A percentile compares a stretch with the other conserved stretches of the same genome.
These are phyloP conservation scores for Podila horticola DNA, from an alignment of 192 early-diverging fungal species.

Conservation along the genomic window DNA sequence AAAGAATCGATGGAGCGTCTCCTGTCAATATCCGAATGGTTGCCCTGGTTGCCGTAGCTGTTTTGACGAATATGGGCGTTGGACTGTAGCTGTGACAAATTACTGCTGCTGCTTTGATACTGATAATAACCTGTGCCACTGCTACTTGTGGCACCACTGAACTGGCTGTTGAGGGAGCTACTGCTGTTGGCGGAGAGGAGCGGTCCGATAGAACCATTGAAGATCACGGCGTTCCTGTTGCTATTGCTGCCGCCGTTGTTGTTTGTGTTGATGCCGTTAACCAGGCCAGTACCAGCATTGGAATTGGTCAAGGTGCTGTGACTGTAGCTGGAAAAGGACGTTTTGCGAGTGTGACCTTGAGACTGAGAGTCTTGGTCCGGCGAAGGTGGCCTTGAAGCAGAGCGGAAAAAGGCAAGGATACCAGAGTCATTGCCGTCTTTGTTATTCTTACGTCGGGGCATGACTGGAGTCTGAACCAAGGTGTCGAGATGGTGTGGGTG, in stretches of 20 bases:
- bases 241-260: neutral
- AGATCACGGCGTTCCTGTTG: neutral
- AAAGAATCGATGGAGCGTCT: conserved; percentile 33
- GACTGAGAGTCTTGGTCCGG: conserved; percentile 12
- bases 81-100: conserved; percentile 1
- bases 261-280: neutral
- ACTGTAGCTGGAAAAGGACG: conserved; percentile 22
- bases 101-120: conserved; percentile 13
- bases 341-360: conserved; percentile 26
- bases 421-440: conserved; percentile 32
- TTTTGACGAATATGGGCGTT: neutral
- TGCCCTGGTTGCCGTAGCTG: conserved; percentile 6
- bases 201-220: conserved; percentile 25
- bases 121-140: conserved; percentile 2
- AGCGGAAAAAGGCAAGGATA: conserved; percentile 34
- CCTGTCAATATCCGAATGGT: conserved; percentile 5
- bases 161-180: conserved; percentile 4
- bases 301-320: neutral
- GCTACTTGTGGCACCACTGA: neutral
- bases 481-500: neutral
- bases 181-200: conserved; percentile 14
- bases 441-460: conserved; percentile 9
- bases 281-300: neutral
- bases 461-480: neutral
- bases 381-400: conserved; percentile 40